These are phyloP conservation scores for Fusarium annulatum DNA, from an alignment of 2,329 filamentous ascomycete genomes.

Conservation along the genomic window DNA sequence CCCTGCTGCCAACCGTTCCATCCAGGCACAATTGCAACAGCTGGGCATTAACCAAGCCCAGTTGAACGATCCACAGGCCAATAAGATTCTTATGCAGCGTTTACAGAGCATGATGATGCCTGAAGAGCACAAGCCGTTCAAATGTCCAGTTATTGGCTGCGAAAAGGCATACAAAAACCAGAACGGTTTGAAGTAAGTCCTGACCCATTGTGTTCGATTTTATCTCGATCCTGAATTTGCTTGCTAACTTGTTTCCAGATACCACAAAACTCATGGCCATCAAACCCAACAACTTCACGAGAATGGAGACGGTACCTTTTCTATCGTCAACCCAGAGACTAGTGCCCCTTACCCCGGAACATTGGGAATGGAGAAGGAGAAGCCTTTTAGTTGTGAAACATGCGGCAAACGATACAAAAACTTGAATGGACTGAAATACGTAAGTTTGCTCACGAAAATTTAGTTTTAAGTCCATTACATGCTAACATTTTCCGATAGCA, in stretches of 20 bases:
- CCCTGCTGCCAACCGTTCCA: constrained; percentile 70
- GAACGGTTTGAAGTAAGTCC: constrained; percentile 90
- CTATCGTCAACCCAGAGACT: constrained; percentile 96
- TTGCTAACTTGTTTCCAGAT: constrained; percentile 56
- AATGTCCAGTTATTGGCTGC: constrained; percentile 96
- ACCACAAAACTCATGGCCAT: constrained; percentile 86
- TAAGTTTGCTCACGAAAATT: constrained; percentile 54
- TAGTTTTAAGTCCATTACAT: background rate
- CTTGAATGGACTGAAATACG: constrained; percentile 96
- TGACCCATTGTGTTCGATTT: background rate
- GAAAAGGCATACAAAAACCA: constrained; percentile 99
- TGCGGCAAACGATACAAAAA: constrained; percentile 99
- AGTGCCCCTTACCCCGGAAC: constrained; percentile 95
- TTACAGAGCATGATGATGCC: constrained; percentile 73
- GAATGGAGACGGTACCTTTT: constrained; percentile 96
- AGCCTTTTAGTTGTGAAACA: constrained; percentile 96
- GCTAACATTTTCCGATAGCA: constrained; percentile 61
- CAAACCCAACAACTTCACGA: constrained; percentile 97
- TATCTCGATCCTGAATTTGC: background rate
- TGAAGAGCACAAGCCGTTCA: constrained; percentile 97
- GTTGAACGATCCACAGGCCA: constrained; percentile 81
- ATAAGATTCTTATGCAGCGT: constrained; percentile 65
- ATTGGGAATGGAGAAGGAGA: constrained; percentile 99
- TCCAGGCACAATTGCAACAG: constrained; percentile 76
- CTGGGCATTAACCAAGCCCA: constrained; percentile 81